These are phyloP conservation scores for Suillus clintonianus DNA, from an alignment of 768 basidiomycete species.

Conservation along the genomic window DNA sequence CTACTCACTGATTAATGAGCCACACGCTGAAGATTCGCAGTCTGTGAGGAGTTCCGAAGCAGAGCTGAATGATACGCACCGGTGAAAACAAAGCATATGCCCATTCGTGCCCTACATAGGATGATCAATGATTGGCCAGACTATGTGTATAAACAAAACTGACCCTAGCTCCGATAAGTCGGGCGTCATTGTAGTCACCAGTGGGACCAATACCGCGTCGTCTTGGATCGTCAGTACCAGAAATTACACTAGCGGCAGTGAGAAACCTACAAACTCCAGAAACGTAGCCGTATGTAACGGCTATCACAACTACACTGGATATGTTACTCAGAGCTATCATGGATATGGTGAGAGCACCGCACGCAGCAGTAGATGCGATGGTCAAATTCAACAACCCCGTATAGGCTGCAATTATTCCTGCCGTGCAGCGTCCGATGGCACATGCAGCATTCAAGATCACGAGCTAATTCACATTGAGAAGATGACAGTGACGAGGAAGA, in stretches of 20 bases:
- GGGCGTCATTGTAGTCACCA: constrained; percentile 44
- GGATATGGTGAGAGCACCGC: constrained; percentile 43
- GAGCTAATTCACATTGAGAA: constrained; percentile 33
- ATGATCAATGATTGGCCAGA: neutral
- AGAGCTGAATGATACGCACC: constrained; percentile 24
- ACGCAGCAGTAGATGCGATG: constrained; percentile 34
- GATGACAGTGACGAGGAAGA: too few relatives aligned
- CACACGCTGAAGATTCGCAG: constrained; percentile 17
- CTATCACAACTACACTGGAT: constrained; percentile 42
- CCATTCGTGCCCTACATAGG: constrained; percentile 36
- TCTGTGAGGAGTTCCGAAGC: neutral
- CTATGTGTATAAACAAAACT: constrained; percentile 5
- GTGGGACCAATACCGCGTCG: constrained; percentile 42
- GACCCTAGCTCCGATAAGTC: constrained; percentile 54
- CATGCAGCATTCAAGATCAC: constrained; percentile 54
- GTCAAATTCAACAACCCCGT: constrained; percentile 48
- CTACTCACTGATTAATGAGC: constrained; percentile 20
- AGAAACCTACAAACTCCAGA: constrained; percentile 41
- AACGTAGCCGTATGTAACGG: constrained; percentile 50
- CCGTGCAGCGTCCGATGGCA: constrained; percentile 49
- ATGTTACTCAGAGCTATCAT: constrained; percentile 42
- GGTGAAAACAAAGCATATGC: constrained; percentile 49
- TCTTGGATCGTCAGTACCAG: constrained; percentile 22
- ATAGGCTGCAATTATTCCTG: constrained; percentile 38
- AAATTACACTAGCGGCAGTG: too few relatives aligned